These are phyloP conservation scores for Teratosphaeria epicoccoides DNA, from an alignment of 2,329 filamentous ascomycete species.

Conservation along the genomic window DNA sequence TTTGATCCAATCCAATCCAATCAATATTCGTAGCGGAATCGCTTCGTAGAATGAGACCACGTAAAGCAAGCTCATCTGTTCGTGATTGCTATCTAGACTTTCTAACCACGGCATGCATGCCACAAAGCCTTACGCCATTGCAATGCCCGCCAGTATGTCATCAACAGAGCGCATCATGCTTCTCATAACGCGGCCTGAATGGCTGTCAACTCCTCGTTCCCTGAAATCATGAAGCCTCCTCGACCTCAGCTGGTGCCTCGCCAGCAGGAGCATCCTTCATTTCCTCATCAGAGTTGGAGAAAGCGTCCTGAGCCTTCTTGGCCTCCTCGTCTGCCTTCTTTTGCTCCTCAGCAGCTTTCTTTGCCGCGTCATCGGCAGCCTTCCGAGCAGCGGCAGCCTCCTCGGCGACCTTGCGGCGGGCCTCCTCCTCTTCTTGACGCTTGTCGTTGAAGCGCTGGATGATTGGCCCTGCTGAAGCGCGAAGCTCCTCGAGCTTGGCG, in stretches of 20 bases:
- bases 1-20: too few species aligned
- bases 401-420: conserved; percentile 56
- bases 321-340: conserved; percentile 41
- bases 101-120: not conserved
- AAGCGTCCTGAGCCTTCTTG: conserved; percentile 30
- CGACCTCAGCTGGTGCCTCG: conserved; percentile 17
- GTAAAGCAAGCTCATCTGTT: not conserved
- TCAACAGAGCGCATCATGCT: not conserved
- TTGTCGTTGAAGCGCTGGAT: conserved; percentile 94
- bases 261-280: conserved; percentile 48
- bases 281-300: conserved; percentile 34
- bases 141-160: not conserved
- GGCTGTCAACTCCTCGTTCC: not conserved
- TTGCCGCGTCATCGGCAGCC: conserved; percentile 61
- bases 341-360: conserved; percentile 60
- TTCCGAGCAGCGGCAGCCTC: conserved; percentile 51
- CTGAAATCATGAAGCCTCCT: conserved; percentile 14
- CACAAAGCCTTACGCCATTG: not conserved
- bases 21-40: not conserved
- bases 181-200: not conserved
- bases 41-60: not conserved
- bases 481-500: conserved; percentile 92
- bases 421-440: conserved; percentile 74
- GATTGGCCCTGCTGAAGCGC: conserved; percentile 79
- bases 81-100: not conserved